These are phyloP conservation scores for Fusarium circinatum DNA, from an alignment of 2,329 filamentous ascomycete species.

Conservation along the genomic window DNA sequence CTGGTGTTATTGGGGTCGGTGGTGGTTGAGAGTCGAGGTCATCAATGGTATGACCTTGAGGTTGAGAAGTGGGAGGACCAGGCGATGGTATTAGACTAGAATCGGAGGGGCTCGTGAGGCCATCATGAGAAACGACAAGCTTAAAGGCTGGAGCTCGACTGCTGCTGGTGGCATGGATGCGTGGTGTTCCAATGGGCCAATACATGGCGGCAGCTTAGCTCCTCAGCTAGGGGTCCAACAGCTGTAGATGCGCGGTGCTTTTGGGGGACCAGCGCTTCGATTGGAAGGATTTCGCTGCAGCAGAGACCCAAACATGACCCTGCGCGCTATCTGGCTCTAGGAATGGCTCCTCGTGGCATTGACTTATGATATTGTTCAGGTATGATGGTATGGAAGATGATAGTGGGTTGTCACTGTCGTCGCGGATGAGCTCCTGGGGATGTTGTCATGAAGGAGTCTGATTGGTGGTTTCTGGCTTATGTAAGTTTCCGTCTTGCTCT, in stretches of 20 bases:
- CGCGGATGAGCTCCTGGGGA: constrained; percentile 29
- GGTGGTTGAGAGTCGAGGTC: constrained; percentile 49
- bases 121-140: constrained; percentile 69
- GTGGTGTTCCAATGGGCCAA: constrained; percentile 88
- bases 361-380: constrained; percentile 29
- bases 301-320: constrained; percentile 43
- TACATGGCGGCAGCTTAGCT: constrained; percentile 72
- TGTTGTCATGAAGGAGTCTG: constrained; percentile 29
- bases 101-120: constrained; percentile 55
- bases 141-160: constrained; percentile 63
- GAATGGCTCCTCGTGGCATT: constrained; percentile 35
- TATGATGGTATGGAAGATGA: constrained; percentile 23
- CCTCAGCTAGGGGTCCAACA: constrained; percentile 38
- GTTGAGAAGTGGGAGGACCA: constrained; percentile 31
- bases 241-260: constrained; percentile 34
- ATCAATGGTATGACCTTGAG: constrained; percentile 46
- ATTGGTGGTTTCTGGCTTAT: constrained; percentile 30
- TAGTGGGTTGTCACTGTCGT: constrained; percentile 26
- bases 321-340: constrained; percentile 27
- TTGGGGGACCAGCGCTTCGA: constrained; percentile 23
- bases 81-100: constrained; percentile 38
- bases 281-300: constrained; percentile 23
- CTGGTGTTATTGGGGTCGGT: constrained; percentile 65
- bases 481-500: constrained; percentile 12
- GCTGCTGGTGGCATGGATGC: constrained; percentile 82